Conservation (phyloP, 768 basidiomycete species). For the Pisolithus marmoratus region DNA sequence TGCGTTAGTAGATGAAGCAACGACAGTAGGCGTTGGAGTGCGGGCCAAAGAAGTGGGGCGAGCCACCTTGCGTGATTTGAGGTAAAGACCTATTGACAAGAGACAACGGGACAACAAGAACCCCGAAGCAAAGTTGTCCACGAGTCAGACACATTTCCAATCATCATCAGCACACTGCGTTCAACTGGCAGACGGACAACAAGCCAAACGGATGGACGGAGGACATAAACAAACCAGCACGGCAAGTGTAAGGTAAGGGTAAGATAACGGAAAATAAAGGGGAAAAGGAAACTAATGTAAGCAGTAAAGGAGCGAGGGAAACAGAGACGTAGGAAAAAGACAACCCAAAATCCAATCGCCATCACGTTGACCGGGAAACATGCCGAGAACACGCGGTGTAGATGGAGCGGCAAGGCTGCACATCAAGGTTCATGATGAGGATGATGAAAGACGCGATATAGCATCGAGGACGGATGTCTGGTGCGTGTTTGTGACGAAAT, state of each 20-base stretch:
- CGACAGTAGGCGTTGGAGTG: slow-evolving; percentile 29
- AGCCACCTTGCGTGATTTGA: slow-evolving; percentile 74
- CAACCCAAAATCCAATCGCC: slow-evolving; percentile 27
- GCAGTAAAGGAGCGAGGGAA: slow-evolving; percentile 18
- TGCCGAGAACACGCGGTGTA: slow-evolving; percentile 30
- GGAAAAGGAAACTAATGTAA: background rate
- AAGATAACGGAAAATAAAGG: slow-evolving; percentile 4
- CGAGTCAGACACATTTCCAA: slow-evolving; percentile 36
- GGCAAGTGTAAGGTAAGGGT: slow-evolving; percentile 6
- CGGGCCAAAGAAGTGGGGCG: slow-evolving; percentile 58
- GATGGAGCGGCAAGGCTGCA: slow-evolving; percentile 27
- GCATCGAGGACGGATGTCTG: slow-evolving; percentile 24
- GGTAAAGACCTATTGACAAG: slow-evolving; percentile 64
- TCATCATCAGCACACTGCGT: slow-evolving; percentile 28
- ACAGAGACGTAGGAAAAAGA: slow-evolving; percentile 25
- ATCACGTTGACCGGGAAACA: slow-evolving; percentile 27
- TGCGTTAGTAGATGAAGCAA: slow-evolving; percentile 20
- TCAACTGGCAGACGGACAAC: slow-evolving; percentile 26
- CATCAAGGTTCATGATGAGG: slow-evolving; percentile 3
- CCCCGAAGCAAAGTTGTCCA: slow-evolving; percentile 27
- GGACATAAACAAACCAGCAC: slow-evolving; percentile 3
- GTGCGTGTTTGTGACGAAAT: slow-evolving; percentile 20
- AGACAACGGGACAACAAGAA: slow-evolving; percentile 9
- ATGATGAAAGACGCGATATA: slow-evolving; percentile 22
- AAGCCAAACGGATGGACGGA: slow-evolving; percentile 10